phyloP scores from a whole-genome alignment of 2,329 filamentous ascomycete species.

The Colletotrichum coccodes region DNA sequence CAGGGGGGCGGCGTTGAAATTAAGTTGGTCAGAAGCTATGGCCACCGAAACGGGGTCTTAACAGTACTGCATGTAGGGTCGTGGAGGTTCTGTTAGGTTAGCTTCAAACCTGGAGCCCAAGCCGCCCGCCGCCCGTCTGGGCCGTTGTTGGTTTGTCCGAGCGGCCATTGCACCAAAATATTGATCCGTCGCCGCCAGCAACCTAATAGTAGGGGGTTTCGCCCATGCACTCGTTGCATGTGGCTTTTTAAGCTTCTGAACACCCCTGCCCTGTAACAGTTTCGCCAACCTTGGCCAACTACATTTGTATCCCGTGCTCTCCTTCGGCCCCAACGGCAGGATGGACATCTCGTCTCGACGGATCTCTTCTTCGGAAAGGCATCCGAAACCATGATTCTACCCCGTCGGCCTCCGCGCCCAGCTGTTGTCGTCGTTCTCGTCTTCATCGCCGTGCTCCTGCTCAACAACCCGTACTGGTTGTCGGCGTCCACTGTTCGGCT shows the following conservation, averaged over 20 bases:
- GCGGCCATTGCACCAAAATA: not conserved
- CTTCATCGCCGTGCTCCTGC: not conserved
- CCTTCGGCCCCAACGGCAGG: not conserved
- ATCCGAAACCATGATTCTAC: not conserved
- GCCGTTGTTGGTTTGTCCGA: not conserved
- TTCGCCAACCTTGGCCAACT: not conserved
- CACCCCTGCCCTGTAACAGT: not conserved
- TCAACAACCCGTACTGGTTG: not conserved
- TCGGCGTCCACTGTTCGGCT: not conserved
- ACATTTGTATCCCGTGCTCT: not conserved
- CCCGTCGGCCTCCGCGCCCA: not conserved
- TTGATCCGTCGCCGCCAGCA: not conserved
- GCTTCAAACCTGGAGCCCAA: too few species aligned
- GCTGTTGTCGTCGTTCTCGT: not conserved
- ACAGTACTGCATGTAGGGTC: not conserved
- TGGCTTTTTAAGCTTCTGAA: not conserved
- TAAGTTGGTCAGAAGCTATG: not conserved
- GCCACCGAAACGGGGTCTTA: not conserved
- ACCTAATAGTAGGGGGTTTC: not conserved
- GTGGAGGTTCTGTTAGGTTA: not conserved
- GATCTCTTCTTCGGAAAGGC: not conserved
- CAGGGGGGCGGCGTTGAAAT: not conserved
- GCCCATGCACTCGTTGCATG: not conserved
- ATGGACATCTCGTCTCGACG: not conserved
- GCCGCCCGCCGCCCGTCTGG: not conserved